These are phyloP conservation scores for Metschnikowia kunwiensis DNA, from an alignment of 805 yeast species.

Conservation along the genomic window DNA sequence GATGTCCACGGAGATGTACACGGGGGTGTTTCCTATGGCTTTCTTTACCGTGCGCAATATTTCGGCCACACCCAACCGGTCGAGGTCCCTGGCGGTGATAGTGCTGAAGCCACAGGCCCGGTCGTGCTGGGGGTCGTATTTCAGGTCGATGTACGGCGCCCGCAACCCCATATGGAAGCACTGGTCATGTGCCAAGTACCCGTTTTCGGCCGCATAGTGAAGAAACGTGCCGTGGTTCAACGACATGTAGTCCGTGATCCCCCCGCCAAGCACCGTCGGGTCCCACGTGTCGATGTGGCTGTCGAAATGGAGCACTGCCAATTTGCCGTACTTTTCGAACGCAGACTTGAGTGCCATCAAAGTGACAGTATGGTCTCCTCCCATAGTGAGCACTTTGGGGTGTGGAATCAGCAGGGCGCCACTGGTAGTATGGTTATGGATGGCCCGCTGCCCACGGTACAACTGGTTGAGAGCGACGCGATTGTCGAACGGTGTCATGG, in stretches of 20 bases:
- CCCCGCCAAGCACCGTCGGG: constrained; percentile 62
- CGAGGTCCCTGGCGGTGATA: constrained; percentile 48
- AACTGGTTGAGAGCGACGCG: constrained; percentile 60
- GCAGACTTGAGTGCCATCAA: constrained; percentile 51
- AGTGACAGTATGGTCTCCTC: constrained; percentile 61
- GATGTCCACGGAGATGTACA: constrained; percentile 47
- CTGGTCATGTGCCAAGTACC: constrained; percentile 47
- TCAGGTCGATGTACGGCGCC: constrained; percentile 53
- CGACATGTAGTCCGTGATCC: constrained; percentile 53
- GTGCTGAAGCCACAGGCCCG: constrained; percentile 47
- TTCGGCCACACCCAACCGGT: constrained; percentile 35
- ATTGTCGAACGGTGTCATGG: constrained; percentile 68
- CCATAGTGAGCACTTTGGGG: constrained; percentile 50
- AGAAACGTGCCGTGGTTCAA: constrained; percentile 68
- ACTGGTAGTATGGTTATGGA: constrained; percentile 35
- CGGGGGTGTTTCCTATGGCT: constrained; percentile 39
- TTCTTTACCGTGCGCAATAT: constrained; percentile 36
- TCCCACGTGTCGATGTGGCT: constrained; percentile 72
- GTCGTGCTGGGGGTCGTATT: constrained; percentile 44
- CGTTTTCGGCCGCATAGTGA: constrained; percentile 68
- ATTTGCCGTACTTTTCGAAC: constrained; percentile 44
- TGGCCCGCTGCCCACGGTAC: constrained; percentile 51
- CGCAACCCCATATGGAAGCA: constrained; percentile 63
- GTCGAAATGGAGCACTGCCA: constrained; percentile 62
- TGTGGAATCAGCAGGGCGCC: constrained; percentile 17